Base-by-base conservation (phyloP, 164 flowering plant genomes). In the Stephania cephalantha region DNA sequence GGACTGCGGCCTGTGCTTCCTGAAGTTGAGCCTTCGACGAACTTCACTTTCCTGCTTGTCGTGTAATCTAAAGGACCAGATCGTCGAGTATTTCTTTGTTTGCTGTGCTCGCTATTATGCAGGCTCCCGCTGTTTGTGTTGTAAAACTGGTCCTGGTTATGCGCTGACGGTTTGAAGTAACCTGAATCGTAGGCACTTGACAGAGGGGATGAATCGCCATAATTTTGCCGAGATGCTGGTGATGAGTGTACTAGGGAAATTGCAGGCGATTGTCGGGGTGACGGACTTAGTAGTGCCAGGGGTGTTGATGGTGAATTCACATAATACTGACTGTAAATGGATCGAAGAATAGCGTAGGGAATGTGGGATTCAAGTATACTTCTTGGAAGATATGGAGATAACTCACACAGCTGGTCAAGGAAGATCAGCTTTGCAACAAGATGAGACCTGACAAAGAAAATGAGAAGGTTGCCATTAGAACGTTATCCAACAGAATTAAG, bases 41-140 rank as follows among this genome's bases (percentile, higher is more conserved):
- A 76, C 80, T 89, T 95, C 45, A 79, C 82, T 80, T 90, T 94
- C 20, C 90, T 86, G 83, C 85, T 90, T 48, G 92, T 80, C 76
- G 88, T 89, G 81, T 92, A 94, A 45, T 87, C 99, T 77, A 96
- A 81, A 5, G 99, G 99, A 4, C 99, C 98, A 70, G 99, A 96
- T 5, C 93, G 83, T 29, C 99, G 90, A 50, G 74, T 79, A 77
- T 85, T 86, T 25, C 89, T 81, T 9, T 86, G 86, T 71, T 79
- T 90, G 74, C 58, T 69, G 74, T 58, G 68, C 22, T 87, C 93
- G 70, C 15, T 74, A 68, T 82, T 76, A 18, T 83, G 77, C 20
- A 78, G 18, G 77, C 80, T 84, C 71, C 86, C 87, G 83, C 77
- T 80, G 11, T 83, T 91, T 13, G 65, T 53, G 17, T 87, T 91